phyloP scores from a whole-genome alignment of 108 stramenopile genomes.

The Schizochytrium sp. region DNA sequence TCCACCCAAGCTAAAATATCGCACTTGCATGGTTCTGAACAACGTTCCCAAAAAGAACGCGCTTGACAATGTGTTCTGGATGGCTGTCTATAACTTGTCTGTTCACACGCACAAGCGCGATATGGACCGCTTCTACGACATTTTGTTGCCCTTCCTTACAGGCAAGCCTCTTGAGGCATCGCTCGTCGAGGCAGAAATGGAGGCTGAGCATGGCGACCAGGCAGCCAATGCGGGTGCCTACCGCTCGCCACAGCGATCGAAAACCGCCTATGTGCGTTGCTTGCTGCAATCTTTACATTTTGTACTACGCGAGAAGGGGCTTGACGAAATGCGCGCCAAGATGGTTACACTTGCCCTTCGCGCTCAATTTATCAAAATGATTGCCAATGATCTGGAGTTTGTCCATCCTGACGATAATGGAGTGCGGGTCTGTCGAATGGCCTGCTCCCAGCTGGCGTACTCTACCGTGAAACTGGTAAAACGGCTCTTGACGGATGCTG shows the following conservation, averaged over 20 bases:
- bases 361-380: constrained; percentile 66
- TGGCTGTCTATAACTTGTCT: constrained; percentile 65
- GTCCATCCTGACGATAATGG: constrained; percentile 63
- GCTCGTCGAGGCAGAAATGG: constrained; percentile 65
- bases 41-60: constrained; percentile 67
- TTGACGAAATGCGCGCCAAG: constrained; percentile 49
- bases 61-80: constrained; percentile 68
- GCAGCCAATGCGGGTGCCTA: constrained; percentile 24
- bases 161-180: constrained; percentile 66
- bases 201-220: constrained; percentile 19
- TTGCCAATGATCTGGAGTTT: constrained; percentile 61
- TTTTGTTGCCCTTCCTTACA: constrained; percentile 65
- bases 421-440: constrained; percentile 60
- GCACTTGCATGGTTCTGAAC: constrained; percentile 64
- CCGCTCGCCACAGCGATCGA: constrained; percentile 63
- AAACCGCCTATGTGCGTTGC: constrained; percentile 66
- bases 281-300: constrained; percentile 61
- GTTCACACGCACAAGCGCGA: constrained; percentile 62
- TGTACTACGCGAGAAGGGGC: constrained; percentile 18
- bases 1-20: constrained; percentile 63
- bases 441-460: constrained; percentile 60
- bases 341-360: constrained; percentile 62
- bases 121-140: constrained; percentile 64
- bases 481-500: background rate
- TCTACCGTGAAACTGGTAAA: constrained; percentile 43